Evolutionary conservation across 2,329 filamentous ascomycete species (phyloP).

Genomic region (Xenoacremonium recifei): DNA sequence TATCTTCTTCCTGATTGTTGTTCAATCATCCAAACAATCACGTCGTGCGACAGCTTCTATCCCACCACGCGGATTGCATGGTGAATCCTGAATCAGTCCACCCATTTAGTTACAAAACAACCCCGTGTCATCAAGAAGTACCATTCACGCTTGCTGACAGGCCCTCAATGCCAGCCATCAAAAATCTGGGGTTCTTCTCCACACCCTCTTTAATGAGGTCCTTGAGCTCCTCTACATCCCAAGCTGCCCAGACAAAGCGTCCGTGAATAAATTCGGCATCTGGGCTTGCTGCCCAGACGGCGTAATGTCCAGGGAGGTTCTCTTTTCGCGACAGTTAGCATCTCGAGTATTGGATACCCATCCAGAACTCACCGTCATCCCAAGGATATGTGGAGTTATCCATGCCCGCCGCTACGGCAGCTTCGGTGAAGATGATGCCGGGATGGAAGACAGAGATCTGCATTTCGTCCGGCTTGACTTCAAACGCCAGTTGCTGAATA

Average conservation of each 20-base stretch:
- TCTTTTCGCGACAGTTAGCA: neutral
- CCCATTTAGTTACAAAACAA: no score
- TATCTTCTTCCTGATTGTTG: no score
- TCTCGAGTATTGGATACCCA: neutral
- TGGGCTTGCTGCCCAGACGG: slow-evolving; percentile 38
- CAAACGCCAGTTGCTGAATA: neutral
- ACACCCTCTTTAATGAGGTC: neutral
- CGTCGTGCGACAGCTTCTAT: no score
- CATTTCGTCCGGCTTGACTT: neutral
- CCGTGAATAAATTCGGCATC: slow-evolving; percentile 45
- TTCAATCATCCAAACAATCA: no score
- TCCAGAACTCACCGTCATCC: neutral
- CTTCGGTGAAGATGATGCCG: neutral
- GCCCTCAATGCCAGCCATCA: neutral
- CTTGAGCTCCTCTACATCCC: slow-evolving; percentile 47
- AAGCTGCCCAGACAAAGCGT: slow-evolving; percentile 45
- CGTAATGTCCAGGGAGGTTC: slow-evolving; percentile 35
- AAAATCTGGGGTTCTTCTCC: neutral
- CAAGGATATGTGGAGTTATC: neutral
- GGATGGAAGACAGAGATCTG: slow-evolving; percentile 3
- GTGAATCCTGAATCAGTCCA: no score
- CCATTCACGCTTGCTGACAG: no score
- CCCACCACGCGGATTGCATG: no score
- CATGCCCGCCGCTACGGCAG: neutral
- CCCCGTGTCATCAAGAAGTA: no score